Base-by-base conservation (phyloP, 345 rosid species). In the Gossypium sturtianum region DNA sequence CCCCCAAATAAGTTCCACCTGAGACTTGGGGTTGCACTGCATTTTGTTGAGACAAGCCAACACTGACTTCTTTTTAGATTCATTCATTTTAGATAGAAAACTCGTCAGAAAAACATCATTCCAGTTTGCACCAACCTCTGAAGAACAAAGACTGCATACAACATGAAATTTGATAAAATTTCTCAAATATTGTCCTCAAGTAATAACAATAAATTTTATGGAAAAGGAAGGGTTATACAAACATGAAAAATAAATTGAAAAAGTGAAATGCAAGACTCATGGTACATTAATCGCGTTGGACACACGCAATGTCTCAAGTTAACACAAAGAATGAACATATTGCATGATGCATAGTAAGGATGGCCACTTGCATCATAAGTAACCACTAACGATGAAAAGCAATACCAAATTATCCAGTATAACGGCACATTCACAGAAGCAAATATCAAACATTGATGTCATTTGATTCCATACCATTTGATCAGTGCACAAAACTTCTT, bases 1-100 rank as follows among this genome's bases (percentile, higher is more conserved):
- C 9, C 88, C 91, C 89, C 85, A 84, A 17, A 88, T 75, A 27
- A 86, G 83, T 64, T 83, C 80, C 20, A 88, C 81, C 3, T 59
- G 9, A 2, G 80, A 66, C 78, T 60, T 73, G 60, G 83, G 84
- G 43, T 60, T 29, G 73, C 84, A 81, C 13, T 53, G 48, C 16
- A 68, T 27, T 71, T 68, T 78, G 53, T 12, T 8, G 48, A 87
- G 81, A 51, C 86, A 75, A 17, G 71, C 34, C 9, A 44, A 49
- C 16, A 84, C 63, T 1, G 86, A 82, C n/a, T 71, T 54, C 2
- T 8, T 15, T 69, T 88, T 89, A 44, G 78, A 83, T 20, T 77
- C 70, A 72, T 86, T 79, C 69, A 86, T 52, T 16, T 70, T 10
- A 38, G 74, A 22, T 45, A 71, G 71, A 7, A 75, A 29, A 57